These are phyloP conservation scores for Tephrocybe sp. DNA, from an alignment of 768 basidiomycete genomes.

Conservation along the genomic window DNA sequence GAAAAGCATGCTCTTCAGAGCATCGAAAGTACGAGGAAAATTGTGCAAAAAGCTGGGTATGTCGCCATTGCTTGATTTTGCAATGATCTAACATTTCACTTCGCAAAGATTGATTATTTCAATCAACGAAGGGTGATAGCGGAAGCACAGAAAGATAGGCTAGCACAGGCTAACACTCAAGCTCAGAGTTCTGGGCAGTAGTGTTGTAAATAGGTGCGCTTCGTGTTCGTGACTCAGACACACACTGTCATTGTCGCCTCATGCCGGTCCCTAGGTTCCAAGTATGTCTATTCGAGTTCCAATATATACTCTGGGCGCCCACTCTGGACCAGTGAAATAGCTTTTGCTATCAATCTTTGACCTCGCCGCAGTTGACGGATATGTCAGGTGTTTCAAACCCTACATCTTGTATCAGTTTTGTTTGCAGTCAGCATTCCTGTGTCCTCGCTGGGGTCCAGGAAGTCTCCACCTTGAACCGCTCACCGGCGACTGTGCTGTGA, in stretches of 20 bases:
- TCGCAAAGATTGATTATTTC: slow-evolving; percentile 84
- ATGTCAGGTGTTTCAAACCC: slow-evolving; percentile 3
- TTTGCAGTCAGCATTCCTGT: no score
- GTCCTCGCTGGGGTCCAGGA: not conserved
- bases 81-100: slow-evolving; percentile 2
- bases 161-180: slow-evolving; percentile 46
- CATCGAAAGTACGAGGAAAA: slow-evolving; percentile 62
- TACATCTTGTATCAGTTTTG: not conserved
- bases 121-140: slow-evolving; percentile 86
- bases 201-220: slow-evolving; percentile 6
- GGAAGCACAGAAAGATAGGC: slow-evolving; percentile 73
- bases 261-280: slow-evolving; percentile 1
- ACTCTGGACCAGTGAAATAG: not conserved
- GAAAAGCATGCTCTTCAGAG: slow-evolving; percentile 60
- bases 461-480: not conserved
- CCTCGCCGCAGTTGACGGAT: not conserved
- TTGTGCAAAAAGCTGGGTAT: slow-evolving; percentile 91
- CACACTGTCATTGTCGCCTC: no score
- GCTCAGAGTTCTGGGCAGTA: slow-evolving; percentile 31
- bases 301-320: no score
- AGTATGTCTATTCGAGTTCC: not conserved
- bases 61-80: slow-evolving; percentile 23
- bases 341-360: not conserved
- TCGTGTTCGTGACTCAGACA: not conserved
- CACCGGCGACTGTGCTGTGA: not conserved